phyloP scores from a whole-genome alignment of 1,284 basidiomycete species.

The Leccinum pachyderme region DNA sequence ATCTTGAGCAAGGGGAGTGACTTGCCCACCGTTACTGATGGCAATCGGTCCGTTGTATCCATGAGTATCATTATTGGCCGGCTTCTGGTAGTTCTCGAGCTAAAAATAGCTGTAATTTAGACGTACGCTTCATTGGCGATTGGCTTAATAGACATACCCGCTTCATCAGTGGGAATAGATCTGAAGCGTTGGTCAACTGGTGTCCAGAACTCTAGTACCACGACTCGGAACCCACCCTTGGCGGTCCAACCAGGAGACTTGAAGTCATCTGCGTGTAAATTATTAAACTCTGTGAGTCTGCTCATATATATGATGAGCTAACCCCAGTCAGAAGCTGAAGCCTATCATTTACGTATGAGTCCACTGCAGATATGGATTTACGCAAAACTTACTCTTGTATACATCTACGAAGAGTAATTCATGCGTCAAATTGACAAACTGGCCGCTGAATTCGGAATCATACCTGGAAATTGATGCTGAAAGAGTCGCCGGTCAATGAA shows the following conservation, averaged over 20 bases:
- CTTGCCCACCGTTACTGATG: constrained; percentile 64
- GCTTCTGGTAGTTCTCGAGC: constrained; percentile 77
- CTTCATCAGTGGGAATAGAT: constrained; percentile 71
- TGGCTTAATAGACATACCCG: constrained; percentile 37
- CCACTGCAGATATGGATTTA: background rate
- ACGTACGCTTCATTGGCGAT: background rate
- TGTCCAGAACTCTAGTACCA: constrained; percentile 2
- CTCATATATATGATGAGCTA: constrained; percentile 15
- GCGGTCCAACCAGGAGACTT: constrained; percentile 68
- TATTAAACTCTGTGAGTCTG: background rate
- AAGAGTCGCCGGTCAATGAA: constrained; percentile 6
- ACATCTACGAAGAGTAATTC: constrained; percentile 43
- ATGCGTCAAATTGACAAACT: background rate
- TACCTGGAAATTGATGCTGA: constrained; percentile 65
- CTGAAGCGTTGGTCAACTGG: constrained; percentile 32
- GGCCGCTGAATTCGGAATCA: background rate
- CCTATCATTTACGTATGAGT: constrained; percentile 33
- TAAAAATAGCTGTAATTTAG: constrained; percentile 20
- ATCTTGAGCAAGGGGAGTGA: constrained; percentile 63
- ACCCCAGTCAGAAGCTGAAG: constrained; percentile 72
- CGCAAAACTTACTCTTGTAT: constrained; percentile 51
- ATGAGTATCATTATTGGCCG: constrained; percentile 53
- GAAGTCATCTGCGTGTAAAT: constrained; percentile 56
- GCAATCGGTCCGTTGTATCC: constrained; percentile 72
- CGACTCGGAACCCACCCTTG: constrained; percentile 41